Evolutionary conservation across 768 basidiomycete genomes (phyloP), one percentile per base, ranked within the genome.

Genomic region (Tulasnella sp.): DNA sequence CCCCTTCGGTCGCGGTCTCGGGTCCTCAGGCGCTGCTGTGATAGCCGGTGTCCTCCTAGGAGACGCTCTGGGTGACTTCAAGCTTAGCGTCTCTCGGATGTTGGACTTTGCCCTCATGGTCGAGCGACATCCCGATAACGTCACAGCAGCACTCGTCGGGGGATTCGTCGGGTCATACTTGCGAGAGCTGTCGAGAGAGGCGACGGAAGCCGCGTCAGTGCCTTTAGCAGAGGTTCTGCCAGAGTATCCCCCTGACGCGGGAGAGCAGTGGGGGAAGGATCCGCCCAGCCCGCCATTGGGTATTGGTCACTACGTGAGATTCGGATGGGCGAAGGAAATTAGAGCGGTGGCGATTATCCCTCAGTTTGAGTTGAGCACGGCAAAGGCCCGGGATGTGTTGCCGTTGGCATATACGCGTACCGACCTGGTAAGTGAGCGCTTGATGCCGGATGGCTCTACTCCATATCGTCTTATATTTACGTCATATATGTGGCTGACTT

Each of bases 71-170:
- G 95, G 88, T 15, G 65, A 79, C 17, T 79, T 98, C 62, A 68
- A 77, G 23, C 81, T 98, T 10, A 71, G 86, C 13, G 75, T 70
- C 27, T 78, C 77, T 44, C 82, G 96, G 24, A 75, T 95, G 66
- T 81, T 98, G 62, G 96, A 99, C 73, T 95, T 89, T 68, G 94
- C 95, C 1, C 78, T 99, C 56, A 99, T 99, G 96, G 93, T 99
- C 68, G 96, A 99, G 73, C 80, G 96, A 17, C 96, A 99, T 70
- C 96, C 96, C 15, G 96, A 99, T 73, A 99, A 99, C 70, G 94
- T 99, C 68, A 96, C 96, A 0, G 96, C 96, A 2, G 95, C 94
- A 0, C 81, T 99, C 38, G 80, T 97, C 17, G 96, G 96, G 34
- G 96, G 96, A 0, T 98, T 99, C 72, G 90, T 97, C 24, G 96